Evolutionary conservation across 1,139 yeast genomes (phyloP), one percentile per base, ranked within the genome.

Genomic region (Hyphopichia burtonii): DNA sequence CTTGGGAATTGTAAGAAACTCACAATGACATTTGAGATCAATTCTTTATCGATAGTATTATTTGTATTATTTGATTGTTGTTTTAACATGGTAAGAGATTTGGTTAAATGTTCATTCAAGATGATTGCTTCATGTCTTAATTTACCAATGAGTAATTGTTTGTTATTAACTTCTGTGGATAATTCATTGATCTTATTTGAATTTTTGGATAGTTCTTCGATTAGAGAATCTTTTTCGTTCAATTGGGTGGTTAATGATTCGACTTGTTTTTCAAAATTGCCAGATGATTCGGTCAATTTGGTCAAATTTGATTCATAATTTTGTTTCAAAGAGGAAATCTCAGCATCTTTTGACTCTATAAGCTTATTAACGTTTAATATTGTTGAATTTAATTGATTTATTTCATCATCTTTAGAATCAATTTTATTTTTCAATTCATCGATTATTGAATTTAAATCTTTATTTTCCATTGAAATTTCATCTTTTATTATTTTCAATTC

Each of bases 121-220:
- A 89, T 88, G n/a, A 93, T 93, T 1, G 96, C 95, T 63, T 93
- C 98, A 59, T 93, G 98, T 42, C 98, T 80, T 41, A 93, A 74
- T 59, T 93, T 93, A 4, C 98, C 98, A 40, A 93, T 80, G 41
- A 83, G 76, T 22, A 90, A 69, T 48, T 82, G 91, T 61, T 89
- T 90, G 48, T 83, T 89, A 51, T 86, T 86, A 3, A 69, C 48
- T 36, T 76, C 72, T 8, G 58, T 53, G 31, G 65, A 55, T 22
- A 74, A 52, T 6, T 71, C 23, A 40, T 46, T 41, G 8, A 56
- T 46, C 37, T 52, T 46, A 30, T 44, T 34, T 1, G 41, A 6
- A 17, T 36, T 44, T 20, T 44, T 27, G 23, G 51, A 44, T 23
- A 52, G 20, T 42, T 50, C 30, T 51, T 58, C 25, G 52, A 17